Base-by-base conservation (phyloP, 2,329 filamentous ascomycete species). In the Curvularia sp. region DNA sequence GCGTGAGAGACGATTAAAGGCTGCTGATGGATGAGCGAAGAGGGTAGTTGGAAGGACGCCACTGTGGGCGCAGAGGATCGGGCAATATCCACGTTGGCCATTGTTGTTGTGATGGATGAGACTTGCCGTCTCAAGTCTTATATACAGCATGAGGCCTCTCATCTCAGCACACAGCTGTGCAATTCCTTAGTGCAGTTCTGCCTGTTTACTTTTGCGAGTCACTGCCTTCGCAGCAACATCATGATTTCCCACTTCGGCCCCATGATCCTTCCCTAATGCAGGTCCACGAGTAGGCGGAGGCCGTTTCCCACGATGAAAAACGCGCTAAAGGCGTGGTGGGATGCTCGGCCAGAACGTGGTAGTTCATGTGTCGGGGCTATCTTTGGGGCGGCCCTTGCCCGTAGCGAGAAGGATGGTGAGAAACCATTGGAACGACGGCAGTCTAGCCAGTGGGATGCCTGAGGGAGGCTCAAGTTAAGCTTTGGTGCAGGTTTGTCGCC, bases 381-480 rank as follows among this genome's bases (percentile, higher is more conserved):
- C 48, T 61, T 64, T 66, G 59, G 58, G 42, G 47, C 52, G 47
- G 51, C 39, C 44, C 35, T 52, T 39, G 44, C 20, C 51, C 39
- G 28, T 20, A 57, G 33, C 20, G 44, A 47, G 52, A 28, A 22
- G 46, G 9, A 30, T 31, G 38, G 30, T 47, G 35, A 39, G 33
- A 20, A 12, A 12, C 52, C n/a, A 57, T 64, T 64, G 63, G 53
- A 49, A 47, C 42, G 43, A 52, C 38, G 26, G 42, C 9, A 48
- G 49, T 48, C 46, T 55, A 59, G 58, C 55, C 33, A 54, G 60
- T 57, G 26, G 57, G 49, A 24, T 46, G 61, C 58, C 57, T 57
- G 54, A 55, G 39, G 26, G 61, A 64, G 60, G 62, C 57, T 65
- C 56, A 58, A 65, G 48, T 54, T 46, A 60, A 65, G 52, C 64